Evolutionary conservation across 768 basidiomycete genomes (phyloP), one percentile per base, ranked within the genome.

Genomic region (Tricholoma saponaceum): DNA sequence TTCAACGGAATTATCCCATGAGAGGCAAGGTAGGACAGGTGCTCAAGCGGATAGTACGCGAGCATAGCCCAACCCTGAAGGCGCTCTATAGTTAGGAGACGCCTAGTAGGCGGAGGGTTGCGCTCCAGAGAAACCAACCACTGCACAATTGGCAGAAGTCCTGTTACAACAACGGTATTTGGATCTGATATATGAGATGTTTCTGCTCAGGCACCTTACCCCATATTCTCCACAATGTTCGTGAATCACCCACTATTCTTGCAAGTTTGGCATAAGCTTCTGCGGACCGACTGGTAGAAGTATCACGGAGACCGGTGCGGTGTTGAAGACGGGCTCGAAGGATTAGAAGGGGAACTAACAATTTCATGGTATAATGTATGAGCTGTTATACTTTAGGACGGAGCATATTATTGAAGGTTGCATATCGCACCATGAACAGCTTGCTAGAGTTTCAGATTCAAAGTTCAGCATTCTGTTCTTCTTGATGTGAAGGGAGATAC

Each of bases 21-120:
- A 2, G 81, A 74, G 35, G 78, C 67, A 58, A 92, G 76, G 66
- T 89, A 92, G 63, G 79, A 84, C 23, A 91, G 70, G 60, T 92
- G 89, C 63, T 92, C 89, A 47, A 92, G 77, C 0, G 89, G 91
- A 65, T 87, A 92, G 73, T 87, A 92, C 0, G 75, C 81, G 10
- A 92, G 75, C 89, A 92, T 91, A 1, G 87, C 76, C 81, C 81
- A 88, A 16, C 83, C 90, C 67, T 92, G 90, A 20, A 91, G 74
- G 25, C 90, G 86, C 67, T 92, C 90, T 44, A 92, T 89, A 0
- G 81, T 88, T 51, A 86, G 82, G 28, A 92, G 77, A 44, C 78
- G 78, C 2, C 85, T 80, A 2, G 90, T 92, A 3, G 87, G 85
- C 12, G 85, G 85, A 0, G 84, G 85, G 39, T 71, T 82, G n/a